Conservation (phyloP, 2,329 filamentous ascomycete genomes). For the Lachnellula hyalina region DNA sequence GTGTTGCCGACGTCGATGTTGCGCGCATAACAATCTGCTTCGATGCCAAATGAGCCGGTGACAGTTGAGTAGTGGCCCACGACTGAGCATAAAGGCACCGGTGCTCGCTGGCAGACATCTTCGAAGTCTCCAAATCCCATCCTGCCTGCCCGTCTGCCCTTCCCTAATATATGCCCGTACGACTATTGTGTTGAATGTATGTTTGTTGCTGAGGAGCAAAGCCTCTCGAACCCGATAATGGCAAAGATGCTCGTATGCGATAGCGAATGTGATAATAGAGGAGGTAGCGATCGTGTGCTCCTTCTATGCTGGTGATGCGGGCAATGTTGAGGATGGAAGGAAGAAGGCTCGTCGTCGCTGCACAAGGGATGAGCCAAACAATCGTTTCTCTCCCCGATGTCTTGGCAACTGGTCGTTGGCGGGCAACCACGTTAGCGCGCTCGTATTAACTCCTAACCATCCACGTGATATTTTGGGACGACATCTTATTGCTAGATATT, state of each 20-base stretch:
- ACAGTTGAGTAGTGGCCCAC: conserved; percentile 71
- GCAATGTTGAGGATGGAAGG: conserved; percentile 2
- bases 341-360: conserved; percentile 3
- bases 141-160: conserved; percentile 8
- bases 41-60: conserved; percentile 67
- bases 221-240: neutral
- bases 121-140: conserved; percentile 93
- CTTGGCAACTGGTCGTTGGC: conserved; percentile 9
- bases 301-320: conserved; percentile 11
- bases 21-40: conserved; percentile 86
- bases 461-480: neutral
- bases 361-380: conserved; percentile 17
- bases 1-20: conserved; percentile 97
- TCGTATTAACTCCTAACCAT: neutral
- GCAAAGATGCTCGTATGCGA: neutral
- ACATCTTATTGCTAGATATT: neutral
- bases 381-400: conserved; percentile 11
- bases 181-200: conserved; percentile 12
- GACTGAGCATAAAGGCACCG: conserved; percentile 81
- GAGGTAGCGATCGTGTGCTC: conserved; percentile 19
- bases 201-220: conserved; percentile 10
- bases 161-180: conserved; percentile 7
- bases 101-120: conserved; percentile 75
- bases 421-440: conserved; percentile 16
- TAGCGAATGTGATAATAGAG: conserved; percentile 19